Conservation (phyloP, 306 rosid genomes). For the Styphnolobium japonicum region DNA sequence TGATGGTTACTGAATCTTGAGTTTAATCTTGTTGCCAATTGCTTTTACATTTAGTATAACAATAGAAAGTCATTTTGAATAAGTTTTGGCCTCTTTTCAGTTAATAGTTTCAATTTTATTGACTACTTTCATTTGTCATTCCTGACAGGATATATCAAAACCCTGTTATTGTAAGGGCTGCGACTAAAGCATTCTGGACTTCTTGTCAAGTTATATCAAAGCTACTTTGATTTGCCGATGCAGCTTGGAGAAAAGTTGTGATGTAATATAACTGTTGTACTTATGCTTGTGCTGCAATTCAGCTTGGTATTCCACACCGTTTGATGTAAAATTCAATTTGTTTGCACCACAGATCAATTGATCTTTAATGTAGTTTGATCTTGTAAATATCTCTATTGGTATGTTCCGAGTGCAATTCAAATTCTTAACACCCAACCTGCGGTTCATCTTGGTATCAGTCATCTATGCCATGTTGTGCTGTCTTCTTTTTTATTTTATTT, state of each 20-base stretch:
- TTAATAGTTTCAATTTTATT: background rate
- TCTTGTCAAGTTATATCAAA: slow-evolving; percentile 90
- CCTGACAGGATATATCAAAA: slow-evolving; percentile 86
- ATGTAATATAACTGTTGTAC: background rate
- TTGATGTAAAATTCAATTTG: slow-evolving; percentile 33
- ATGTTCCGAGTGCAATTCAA: slow-evolving; percentile 28
- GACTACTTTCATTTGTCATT: background rate
- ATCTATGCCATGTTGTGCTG: background rate
- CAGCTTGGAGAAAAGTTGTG: slow-evolving; percentile 32
- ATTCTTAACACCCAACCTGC: slow-evolving; percentile 4
- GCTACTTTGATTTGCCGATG: slow-evolving; percentile 59
- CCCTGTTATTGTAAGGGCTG: slow-evolving; percentile 72
- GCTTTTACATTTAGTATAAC: background rate
- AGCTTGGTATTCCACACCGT: slow-evolving; percentile 21
- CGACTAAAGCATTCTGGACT: slow-evolving; percentile 87
- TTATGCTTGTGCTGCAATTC: slow-evolving; percentile 28
- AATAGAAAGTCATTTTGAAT: background rate
- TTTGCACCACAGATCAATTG: slow-evolving; percentile 23
- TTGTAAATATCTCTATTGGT: slow-evolving; percentile 40
- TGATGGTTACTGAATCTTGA: background rate
- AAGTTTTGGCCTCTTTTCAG: background rate
- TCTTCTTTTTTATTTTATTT: background rate
- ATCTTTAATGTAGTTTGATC: slow-evolving; percentile 33
- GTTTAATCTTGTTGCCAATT: background rate
- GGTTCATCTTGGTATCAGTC: background rate